Conservation (phyloP, 2,329 filamentous ascomycete species). For the Monilinia vaccinii-corymbosi region DNA sequence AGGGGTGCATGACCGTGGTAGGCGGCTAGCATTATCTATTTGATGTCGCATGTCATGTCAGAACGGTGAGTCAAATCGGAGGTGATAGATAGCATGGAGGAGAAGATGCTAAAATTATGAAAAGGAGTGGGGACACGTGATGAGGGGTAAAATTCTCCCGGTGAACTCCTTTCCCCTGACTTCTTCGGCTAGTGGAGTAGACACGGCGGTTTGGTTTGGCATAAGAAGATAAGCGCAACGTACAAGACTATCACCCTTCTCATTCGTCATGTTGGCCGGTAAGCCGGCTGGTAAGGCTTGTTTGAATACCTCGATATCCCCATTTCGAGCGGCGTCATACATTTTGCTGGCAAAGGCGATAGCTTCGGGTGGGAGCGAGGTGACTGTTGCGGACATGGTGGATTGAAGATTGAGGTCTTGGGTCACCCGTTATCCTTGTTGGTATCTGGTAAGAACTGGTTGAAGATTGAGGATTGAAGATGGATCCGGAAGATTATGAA, state of each 20-base stretch:
- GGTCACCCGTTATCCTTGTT: too few relatives aligned
- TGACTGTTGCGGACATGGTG: neutral
- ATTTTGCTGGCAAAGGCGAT: constrained; percentile 57
- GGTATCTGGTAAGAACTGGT: neutral
- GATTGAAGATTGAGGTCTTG: neutral
- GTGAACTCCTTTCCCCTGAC: neutral
- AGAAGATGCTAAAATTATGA: neutral
- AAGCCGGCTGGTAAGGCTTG: constrained; percentile 57
- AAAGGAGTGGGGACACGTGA: neutral
- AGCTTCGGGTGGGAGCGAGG: constrained; percentile 48
- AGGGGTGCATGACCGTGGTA: constrained; percentile 59
- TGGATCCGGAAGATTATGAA: constrained; percentile 4
- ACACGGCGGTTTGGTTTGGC: too few relatives aligned
- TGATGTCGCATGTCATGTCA: neutral
- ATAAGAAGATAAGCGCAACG: constrained; percentile 20
- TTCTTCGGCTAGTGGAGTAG: too few relatives aligned
- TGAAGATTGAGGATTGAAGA: too few relatives aligned
- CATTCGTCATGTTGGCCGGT: constrained; percentile 61
- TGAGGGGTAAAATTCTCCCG: neutral
- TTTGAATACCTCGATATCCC: constrained; percentile 47
- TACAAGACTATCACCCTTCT: constrained; percentile 63
- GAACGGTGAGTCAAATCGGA: neutral
- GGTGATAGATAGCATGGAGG: neutral
- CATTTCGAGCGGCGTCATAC: constrained; percentile 56
- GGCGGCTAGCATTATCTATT: constrained; percentile 60